These are phyloP conservation scores for Syncephalastrum monosporum DNA, from an alignment of 371 early-diverging fungal species.

Conservation along the genomic window DNA sequence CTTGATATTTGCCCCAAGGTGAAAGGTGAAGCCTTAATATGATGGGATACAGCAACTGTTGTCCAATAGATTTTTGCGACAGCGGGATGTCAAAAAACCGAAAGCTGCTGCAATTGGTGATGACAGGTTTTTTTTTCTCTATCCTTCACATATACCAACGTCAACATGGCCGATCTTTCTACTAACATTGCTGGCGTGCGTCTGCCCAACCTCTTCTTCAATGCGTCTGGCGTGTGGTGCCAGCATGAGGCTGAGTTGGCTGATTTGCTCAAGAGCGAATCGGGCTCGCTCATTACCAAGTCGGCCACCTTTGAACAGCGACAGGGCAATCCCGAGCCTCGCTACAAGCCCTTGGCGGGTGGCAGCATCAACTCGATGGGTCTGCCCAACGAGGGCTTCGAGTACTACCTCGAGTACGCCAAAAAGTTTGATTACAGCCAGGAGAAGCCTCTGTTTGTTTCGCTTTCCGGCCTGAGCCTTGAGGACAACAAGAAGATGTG, in stretches of 20 bases:
- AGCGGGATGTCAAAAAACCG: no score
- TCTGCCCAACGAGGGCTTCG: constrained; percentile 48
- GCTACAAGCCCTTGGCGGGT: constrained; percentile 36
- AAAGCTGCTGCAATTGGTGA: neutral
- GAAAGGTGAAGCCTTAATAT: neutral
- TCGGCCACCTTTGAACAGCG: constrained; percentile 44
- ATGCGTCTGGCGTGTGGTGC: constrained; percentile 52
- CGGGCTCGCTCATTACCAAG: constrained; percentile 51
- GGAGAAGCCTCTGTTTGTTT: constrained; percentile 47
- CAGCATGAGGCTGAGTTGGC: constrained; percentile 41
- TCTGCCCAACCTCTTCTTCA: constrained; percentile 47
- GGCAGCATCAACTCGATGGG: constrained; percentile 57
- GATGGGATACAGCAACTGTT: no score
- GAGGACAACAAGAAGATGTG: constrained; percentile 48
- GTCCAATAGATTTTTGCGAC: no score
- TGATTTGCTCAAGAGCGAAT: constrained; percentile 37
- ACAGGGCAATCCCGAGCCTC: constrained; percentile 49
- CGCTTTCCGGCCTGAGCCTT: constrained; percentile 44
- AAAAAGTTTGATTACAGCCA: constrained; percentile 39
- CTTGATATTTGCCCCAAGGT: neutral
- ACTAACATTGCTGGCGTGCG: constrained; percentile 45
- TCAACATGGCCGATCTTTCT: constrained; percentile 44
- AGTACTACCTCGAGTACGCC: constrained; percentile 47
- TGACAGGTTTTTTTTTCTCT: constrained; percentile 7
- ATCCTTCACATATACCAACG: neutral